Percentiles rank a stretch among this genome's conserved stretches.
phyloP scores from a whole-genome alignment of 805 yeast genomes.

The Hermanozyma aechmeae region DNA sequence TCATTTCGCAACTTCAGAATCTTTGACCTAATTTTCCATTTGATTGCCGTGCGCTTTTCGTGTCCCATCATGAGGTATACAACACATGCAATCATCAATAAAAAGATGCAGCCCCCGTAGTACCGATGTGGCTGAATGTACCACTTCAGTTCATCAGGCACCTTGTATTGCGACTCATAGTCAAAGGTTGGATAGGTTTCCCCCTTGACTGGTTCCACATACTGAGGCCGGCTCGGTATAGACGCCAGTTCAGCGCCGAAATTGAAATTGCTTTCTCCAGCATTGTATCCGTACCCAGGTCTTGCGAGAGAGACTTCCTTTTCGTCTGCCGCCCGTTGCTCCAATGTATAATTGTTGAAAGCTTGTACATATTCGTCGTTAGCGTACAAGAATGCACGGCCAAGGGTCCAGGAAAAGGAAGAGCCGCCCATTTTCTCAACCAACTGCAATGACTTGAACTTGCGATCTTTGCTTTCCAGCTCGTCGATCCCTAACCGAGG shows the following conservation, averaged over 20 bases:
- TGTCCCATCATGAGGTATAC: slow-evolving; percentile 28
- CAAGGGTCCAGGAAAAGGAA: slow-evolving; percentile 47
- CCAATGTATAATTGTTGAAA: slow-evolving; percentile 21
- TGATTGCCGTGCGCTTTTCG: no score
- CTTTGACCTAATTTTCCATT: no score
- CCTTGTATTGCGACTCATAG: slow-evolving; percentile 19
- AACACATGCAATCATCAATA: slow-evolving; percentile 14
- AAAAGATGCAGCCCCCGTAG: slow-evolving; percentile 27
- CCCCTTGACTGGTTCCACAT: slow-evolving; percentile 10
- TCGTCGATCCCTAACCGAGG: slow-evolving; percentile 40
- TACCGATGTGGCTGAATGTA: slow-evolving; percentile 34
- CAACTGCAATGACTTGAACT: slow-evolving; percentile 31
- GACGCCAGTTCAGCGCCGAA: slow-evolving; percentile 46
- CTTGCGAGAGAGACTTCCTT: slow-evolving; percentile 6
- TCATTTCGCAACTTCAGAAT: no score
- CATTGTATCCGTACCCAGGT: slow-evolving; percentile 42
- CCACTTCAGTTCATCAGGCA: slow-evolving; percentile 30
- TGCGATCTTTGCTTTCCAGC: slow-evolving; percentile 8
- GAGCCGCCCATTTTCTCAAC: slow-evolving; percentile 34
- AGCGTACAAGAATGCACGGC: slow-evolving; percentile 55
- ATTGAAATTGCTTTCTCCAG: slow-evolving; percentile 37
- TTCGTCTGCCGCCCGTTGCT: slow-evolving; percentile 8
- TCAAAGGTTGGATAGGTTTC: slow-evolving; percentile 16
- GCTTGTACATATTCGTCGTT: slow-evolving; percentile 42
- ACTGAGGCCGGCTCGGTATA: slow-evolving; percentile 34